These are phyloP conservation scores for Sistotremastrum niveocremeum DNA, from an alignment of 768 basidiomycete genomes.

Conservation along the genomic window DNA sequence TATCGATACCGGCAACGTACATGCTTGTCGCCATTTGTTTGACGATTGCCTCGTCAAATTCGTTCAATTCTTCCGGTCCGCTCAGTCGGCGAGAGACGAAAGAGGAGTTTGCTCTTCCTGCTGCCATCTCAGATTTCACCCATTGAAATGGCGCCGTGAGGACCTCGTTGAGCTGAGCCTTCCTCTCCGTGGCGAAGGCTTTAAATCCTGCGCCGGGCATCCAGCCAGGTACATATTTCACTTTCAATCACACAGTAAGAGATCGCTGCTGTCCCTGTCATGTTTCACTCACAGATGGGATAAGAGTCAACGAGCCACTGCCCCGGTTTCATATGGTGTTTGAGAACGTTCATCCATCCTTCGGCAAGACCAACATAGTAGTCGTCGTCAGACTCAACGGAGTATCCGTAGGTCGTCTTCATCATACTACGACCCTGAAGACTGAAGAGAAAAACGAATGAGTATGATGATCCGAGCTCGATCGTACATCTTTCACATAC, in stretches of 20 bases:
- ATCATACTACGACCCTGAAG: constrained; percentile 10
- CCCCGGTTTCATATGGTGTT: constrained; percentile 13
- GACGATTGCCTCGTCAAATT: too few relatives aligned
- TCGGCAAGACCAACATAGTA: constrained; percentile 4
- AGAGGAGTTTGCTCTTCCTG: too few relatives aligned
- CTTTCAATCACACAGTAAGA: constrained; percentile 14
- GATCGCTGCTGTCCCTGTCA: too few relatives aligned
- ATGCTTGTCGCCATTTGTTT: too few relatives aligned
- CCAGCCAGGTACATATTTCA: constrained; percentile 41
- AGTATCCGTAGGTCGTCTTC: constrained; percentile 12
- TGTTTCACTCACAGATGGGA: constrained; percentile 20
- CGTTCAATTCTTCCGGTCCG: too few relatives aligned
- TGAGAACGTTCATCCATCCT: background rate
- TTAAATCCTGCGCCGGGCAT: constrained; percentile 38
- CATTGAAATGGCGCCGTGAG: too few relatives aligned
- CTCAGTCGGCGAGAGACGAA: too few relatives aligned
- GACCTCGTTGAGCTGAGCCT: constrained; percentile 17
- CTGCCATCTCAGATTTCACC: too few relatives aligned
- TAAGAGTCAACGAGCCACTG: constrained; percentile 28
- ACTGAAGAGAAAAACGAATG: too few relatives aligned
- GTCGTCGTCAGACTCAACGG: constrained; percentile 8
- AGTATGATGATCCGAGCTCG: too few relatives aligned
- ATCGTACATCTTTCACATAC: too few relatives aligned
- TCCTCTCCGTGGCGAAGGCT: constrained; percentile 10
- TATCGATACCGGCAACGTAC: too few relatives aligned